These are phyloP conservation scores for Lactarius vividus DNA, from an alignment of 768 basidiomycete species.

Conservation along the genomic window DNA sequence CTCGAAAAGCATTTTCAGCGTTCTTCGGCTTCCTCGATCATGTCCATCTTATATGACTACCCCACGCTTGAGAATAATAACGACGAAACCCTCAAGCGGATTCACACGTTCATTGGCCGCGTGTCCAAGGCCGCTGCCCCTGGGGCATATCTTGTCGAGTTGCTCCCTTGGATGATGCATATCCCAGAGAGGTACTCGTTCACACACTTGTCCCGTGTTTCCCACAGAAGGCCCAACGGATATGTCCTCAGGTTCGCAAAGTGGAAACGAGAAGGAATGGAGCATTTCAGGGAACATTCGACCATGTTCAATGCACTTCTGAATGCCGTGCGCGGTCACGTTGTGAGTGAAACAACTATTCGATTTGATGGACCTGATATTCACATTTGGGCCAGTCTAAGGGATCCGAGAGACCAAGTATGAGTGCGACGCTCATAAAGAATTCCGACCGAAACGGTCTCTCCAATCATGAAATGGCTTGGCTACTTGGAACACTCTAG, in stretches of 20 bases:
- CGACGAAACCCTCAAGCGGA: conserved; percentile 6
- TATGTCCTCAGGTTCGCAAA: conserved; percentile 19
- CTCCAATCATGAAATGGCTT: conserved; percentile 23
- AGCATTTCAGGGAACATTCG: conserved; percentile 3
- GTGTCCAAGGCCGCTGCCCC: conserved; percentile 14
- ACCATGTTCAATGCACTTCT: conserved; percentile 25
- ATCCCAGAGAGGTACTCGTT: conserved; percentile 21
- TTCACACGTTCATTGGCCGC: neutral
- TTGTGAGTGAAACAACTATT: conserved; percentile 10
- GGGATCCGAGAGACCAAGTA: conserved; percentile 8
- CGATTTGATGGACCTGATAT: neutral
- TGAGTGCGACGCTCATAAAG: conserved; percentile 15
- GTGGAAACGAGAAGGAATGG: conserved; percentile 30
- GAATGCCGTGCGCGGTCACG: conserved; percentile 7
- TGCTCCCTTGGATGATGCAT: conserved; percentile 28
- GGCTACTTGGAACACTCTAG: conserved; percentile 24
- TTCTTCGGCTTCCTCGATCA: conserved; percentile 4
- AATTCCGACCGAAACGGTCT: conserved; percentile 13
- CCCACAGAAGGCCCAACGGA: too few species aligned
- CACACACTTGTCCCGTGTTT: neutral
- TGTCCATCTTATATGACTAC: conserved; percentile 12
- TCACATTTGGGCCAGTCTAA: conserved; percentile 1
- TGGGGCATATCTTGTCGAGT: conserved; percentile 28
- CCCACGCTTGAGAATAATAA: conserved; percentile 15
- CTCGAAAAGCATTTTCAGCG: conserved; percentile 7